Evolutionary conservation across 441 rosid species (phyloP), one percentile per base, ranked within the genome.

Genomic region (Eruca vesicaria): DNA sequence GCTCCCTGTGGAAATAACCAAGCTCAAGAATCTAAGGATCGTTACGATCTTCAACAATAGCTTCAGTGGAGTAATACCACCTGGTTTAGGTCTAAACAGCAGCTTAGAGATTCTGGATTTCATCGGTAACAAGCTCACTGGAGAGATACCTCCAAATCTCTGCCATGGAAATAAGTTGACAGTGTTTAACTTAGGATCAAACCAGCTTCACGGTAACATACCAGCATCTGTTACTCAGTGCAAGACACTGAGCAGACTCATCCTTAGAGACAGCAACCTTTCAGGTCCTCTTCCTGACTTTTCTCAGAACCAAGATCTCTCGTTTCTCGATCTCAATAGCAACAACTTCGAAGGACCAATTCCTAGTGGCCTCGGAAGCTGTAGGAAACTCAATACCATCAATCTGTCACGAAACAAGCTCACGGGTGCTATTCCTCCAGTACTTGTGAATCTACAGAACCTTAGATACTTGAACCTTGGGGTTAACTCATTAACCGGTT

Each of bases 71-170:
- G 78, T 32, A 31, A 82, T 92, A 70, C 91, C 96, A 41, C 84
- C 59, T n/a, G 78, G 66, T 58, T 76, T 92, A 71, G 97, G 97
- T 35, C 73, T 87, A 62, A 87, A 90, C 82, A 83, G 88, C 80
- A 86, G 84, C 77, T 69, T 92, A 53, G 43, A 70, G 79, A 75
- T 77, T 83, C 62, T 92, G 65, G 97, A 92, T 62, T 85, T 92
- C 71, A 79, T 79, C 3, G 78, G 76, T 38, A 92, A 92, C 61
- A 83, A 73, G 18, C 86, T 90, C 81, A 82, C 76, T 2, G 96
- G 97, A 41, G 77, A 72, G 33, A 81, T 90, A 28, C 97, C 96
- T 0, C 85, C 90, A 7, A 76, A 82, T 79, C 86, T 92, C 66
- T 92, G 97, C 85, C 76, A 63, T 8, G 73, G 91, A 48, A 85